phyloP scores from a whole-genome alignment of 2,329 filamentous ascomycete genomes.

The Myriosclerotinia scirpicola region DNA sequence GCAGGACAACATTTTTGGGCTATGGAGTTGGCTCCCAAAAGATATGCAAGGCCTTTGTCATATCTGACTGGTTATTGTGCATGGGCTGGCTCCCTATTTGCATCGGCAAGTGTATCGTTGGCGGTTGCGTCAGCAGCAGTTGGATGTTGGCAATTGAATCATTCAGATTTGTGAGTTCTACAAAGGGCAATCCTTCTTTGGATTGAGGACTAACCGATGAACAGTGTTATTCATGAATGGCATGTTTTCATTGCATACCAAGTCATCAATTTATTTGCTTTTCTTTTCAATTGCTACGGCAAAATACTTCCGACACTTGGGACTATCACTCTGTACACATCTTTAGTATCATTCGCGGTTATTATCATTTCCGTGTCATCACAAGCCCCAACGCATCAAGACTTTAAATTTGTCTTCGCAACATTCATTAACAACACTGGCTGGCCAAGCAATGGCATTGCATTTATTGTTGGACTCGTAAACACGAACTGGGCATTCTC shows the following conservation, averaged over 20 bases:
- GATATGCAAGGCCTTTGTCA: slow-evolving; percentile 20
- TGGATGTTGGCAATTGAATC: slow-evolving; percentile 20
- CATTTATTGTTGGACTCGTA: slow-evolving; percentile 24
- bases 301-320: slow-evolving; percentile 18
- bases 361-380: slow-evolving; percentile 17
- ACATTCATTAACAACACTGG: slow-evolving; percentile 26
- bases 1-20: slow-evolving; percentile 24
- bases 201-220: background rate
- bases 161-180: slow-evolving; percentile 18
- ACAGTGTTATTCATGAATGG: slow-evolving; percentile 10
- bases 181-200: background rate
- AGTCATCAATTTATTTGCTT: slow-evolving; percentile 17
- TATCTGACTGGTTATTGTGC: slow-evolving; percentile 21
- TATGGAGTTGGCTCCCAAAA: slow-evolving; percentile 21
- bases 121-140: slow-evolving; percentile 20
- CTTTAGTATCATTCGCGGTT: slow-evolving; percentile 15
- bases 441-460: slow-evolving; percentile 23
- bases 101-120: slow-evolving; percentile 18
- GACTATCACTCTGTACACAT: slow-evolving; percentile 19
- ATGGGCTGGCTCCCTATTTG: slow-evolving; percentile 22
- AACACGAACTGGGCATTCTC: slow-evolving; percentile 23
- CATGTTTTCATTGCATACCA: slow-evolving; percentile 23
- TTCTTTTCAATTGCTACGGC: slow-evolving; percentile 22
- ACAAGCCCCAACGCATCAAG: slow-evolving; percentile 21
- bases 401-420: slow-evolving; percentile 22